Conservation (phyloP, 495 filamentous ascomycete species). For the Penicillium nucicola region DNA sequence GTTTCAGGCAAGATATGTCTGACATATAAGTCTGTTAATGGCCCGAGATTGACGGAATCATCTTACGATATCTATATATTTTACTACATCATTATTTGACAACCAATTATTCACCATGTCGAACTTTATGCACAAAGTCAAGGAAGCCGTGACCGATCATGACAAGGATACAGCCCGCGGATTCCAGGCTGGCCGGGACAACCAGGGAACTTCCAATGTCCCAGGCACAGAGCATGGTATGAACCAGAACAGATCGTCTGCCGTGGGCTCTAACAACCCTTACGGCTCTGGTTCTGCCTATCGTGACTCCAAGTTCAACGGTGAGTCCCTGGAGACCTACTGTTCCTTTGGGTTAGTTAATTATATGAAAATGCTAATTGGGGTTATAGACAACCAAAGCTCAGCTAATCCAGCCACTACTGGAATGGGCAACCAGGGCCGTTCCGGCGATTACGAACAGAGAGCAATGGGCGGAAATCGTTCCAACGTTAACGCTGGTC, state of each 20-base stretch:
- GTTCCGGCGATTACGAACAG: not conserved
- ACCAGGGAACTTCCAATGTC: constrained; percentile 9
- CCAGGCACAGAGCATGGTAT: not conserved
- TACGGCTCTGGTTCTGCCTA: not conserved
- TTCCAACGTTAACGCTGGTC: constrained; percentile 18
- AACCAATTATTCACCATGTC: constrained; percentile 48
- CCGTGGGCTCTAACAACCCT: constrained; percentile 1
- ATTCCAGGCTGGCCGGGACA: constrained; percentile 14
- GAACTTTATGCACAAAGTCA: constrained; percentile 63
- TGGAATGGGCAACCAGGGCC: too few relatives aligned
- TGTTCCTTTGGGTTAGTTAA: not conserved
- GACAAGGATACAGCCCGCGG: constrained; percentile 1
- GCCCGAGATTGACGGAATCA: too few relatives aligned
- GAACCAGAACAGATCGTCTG: constrained; percentile 1
- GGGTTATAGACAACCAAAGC: not conserved
- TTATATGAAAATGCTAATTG: not conserved
- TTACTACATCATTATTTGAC: not conserved
- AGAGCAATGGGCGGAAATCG: not conserved
- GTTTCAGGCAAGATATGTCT: not conserved
- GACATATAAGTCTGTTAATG: not conserved
- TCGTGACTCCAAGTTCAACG: not conserved
- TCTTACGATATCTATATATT: too few relatives aligned
- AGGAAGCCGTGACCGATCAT: constrained; percentile 52
- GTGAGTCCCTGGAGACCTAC: not conserved
- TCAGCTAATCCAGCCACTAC: not conserved